Percentiles rank a stretch among this genome's conserved stretches.
These are phyloP conservation scores for Auricularia auricula-judae DNA, from an alignment of 768 basidiomycete genomes.

Conservation along the genomic window DNA sequence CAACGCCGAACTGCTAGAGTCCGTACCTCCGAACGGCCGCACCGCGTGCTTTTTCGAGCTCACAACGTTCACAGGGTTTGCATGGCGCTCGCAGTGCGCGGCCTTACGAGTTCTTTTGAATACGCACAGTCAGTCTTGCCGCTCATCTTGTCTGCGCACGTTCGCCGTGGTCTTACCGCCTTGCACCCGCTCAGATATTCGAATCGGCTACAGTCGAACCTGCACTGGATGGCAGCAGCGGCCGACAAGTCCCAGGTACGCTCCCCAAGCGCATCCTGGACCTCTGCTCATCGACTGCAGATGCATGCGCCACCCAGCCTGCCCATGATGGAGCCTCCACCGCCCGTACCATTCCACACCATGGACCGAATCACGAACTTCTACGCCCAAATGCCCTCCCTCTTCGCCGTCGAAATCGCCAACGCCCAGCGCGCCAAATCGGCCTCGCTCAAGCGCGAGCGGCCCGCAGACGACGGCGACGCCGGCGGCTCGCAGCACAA, in stretches of 20 bases:
- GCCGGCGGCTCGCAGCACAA: slow-evolving; percentile 34
- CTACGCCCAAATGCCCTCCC: slow-evolving; percentile 46
- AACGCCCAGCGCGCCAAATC: slow-evolving; percentile 18
- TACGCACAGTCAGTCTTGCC: slow-evolving; percentile 43
- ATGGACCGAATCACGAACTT: slow-evolving; percentile 54
- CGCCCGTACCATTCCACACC: slow-evolving; percentile 27
- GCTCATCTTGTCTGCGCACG: background rate
- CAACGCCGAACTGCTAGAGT: slow-evolving; percentile 64
- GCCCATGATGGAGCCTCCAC: slow-evolving; percentile 48
- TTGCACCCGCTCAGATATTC: slow-evolving; percentile 31
- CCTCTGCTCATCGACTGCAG: slow-evolving; percentile 5
- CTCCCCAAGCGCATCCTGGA: background rate
- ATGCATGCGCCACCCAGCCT: slow-evolving; percentile 23
- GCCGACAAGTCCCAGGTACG: slow-evolving; percentile 41
- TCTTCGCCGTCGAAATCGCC: slow-evolving; percentile 55
- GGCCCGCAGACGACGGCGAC: slow-evolving; percentile 43
- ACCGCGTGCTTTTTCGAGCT: slow-evolving; percentile 4
- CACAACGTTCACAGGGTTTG: slow-evolving; percentile 33
- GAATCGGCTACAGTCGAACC: slow-evolving; percentile 53
- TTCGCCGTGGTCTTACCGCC: slow-evolving; percentile 16
- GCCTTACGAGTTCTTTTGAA: slow-evolving; percentile 28
- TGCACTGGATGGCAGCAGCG: slow-evolving; percentile 59
- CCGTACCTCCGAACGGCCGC: slow-evolving; percentile 11
- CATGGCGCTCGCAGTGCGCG: slow-evolving; percentile 48
- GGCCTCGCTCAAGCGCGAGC: slow-evolving; percentile 40